Percentiles rank a stretch among this genome's conserved stretches.
Conservation (phyloP, 1,284 basidiomycete genomes). For the Ceratobasidium sp. region DNA sequence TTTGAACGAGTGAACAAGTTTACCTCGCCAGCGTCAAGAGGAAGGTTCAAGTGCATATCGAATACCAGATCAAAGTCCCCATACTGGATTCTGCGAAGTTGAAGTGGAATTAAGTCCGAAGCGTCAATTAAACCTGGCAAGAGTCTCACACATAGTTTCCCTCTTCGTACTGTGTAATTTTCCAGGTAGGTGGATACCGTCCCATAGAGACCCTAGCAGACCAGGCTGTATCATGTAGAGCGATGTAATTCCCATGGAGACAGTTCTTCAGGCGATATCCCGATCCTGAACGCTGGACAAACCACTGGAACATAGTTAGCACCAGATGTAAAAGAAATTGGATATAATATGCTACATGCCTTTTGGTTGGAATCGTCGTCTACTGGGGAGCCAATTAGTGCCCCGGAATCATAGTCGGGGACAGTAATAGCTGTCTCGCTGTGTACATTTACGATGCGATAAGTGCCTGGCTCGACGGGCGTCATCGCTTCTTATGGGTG, state of each 20-base stretch:
- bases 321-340: too few relatives aligned
- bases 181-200: conserved; percentile 12
- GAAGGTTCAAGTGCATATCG: conserved; percentile 1
- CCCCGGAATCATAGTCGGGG: too few relatives aligned
- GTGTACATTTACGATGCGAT: conserved; percentile 24
- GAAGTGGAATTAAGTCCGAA: too few relatives aligned
- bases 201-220: conserved; percentile 7
- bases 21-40: too few relatives aligned
- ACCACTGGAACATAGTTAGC: too few relatives aligned
- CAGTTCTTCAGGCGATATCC: conserved; percentile 13
- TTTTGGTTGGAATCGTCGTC: too few relatives aligned
- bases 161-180: background rate
- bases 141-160: background rate
- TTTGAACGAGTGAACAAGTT: too few relatives aligned
- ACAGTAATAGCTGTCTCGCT: conserved; percentile 7
- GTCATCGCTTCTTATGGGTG: conserved; percentile 3
- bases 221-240: background rate
- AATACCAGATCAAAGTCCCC: background rate
- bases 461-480: conserved; percentile 12
- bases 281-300: conserved; percentile 13
- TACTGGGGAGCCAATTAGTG: too few relatives aligned
- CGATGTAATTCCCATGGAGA: background rate
- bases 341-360: too few relatives aligned
- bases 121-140: background rate
- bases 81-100: too few relatives aligned